A percentile compares a stretch with the other conserved stretches of the same genome.
Conservation (phyloP, 192 early-diverging fungal species). For the Dissophora globulifera region DNA sequence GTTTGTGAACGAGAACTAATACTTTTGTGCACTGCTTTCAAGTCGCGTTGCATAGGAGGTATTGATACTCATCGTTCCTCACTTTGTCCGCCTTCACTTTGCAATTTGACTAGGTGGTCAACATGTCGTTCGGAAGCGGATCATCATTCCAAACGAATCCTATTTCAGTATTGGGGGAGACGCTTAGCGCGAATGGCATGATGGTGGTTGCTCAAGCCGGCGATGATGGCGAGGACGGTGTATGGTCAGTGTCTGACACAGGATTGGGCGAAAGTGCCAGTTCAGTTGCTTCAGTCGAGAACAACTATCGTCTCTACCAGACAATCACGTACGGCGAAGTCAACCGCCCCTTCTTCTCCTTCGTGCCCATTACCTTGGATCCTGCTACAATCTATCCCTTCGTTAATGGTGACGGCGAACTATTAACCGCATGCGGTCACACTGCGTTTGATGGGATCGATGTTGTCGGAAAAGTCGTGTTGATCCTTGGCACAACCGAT, state of each 20-base stretch:
- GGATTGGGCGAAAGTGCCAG: slow-evolving; percentile 13
- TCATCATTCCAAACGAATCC: too few relatives aligned
- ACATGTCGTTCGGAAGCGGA: slow-evolving; percentile 74
- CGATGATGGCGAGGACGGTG: too few relatives aligned
- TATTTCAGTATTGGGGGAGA: too few relatives aligned
- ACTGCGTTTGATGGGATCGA: slow-evolving; percentile 10
- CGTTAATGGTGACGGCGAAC: slow-evolving; percentile 38
- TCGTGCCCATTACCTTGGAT: slow-evolving; percentile 31
- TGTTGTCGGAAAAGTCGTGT: slow-evolving; percentile 56
- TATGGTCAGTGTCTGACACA: slow-evolving; percentile 37
- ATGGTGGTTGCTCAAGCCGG: too few relatives aligned
- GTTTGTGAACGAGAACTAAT: slow-evolving; percentile 12
- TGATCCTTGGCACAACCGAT: slow-evolving; percentile 56
- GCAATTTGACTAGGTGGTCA: slow-evolving; percentile 62
- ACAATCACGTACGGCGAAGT: slow-evolving; percentile 24
- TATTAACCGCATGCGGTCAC: slow-evolving; percentile 30
- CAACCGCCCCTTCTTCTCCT: slow-evolving; percentile 23
- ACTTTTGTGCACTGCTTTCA: neutral
- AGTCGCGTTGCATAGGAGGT: too few relatives aligned
- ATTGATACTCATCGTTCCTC: neutral
- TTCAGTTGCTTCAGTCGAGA: slow-evolving; percentile 17
- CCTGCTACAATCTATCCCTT: too few relatives aligned
- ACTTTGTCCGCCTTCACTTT: too few relatives aligned
- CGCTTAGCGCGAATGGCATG: too few relatives aligned
- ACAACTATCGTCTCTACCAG: slow-evolving; percentile 15